Evolutionary conservation across 1,284 basidiomycete species (phyloP), one percentile per base, ranked within the genome.

Genomic region (Ganoderma sp.): DNA sequence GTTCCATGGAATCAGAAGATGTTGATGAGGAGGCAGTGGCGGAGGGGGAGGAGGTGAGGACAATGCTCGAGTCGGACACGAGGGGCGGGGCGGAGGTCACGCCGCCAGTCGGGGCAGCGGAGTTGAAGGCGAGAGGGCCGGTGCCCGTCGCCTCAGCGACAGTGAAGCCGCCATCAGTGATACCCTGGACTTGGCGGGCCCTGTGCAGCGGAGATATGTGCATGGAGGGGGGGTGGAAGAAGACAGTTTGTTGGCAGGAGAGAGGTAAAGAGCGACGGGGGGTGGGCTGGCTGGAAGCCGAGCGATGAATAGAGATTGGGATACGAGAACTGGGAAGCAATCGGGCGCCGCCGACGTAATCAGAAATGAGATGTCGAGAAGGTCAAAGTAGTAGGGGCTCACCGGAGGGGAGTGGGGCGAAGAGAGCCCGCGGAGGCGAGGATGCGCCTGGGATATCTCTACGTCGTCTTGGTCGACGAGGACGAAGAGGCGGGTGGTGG

Each of bases 261-360:
- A 45, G 64, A 64, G 66, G 71, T 73, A 79, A 79, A 58, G 78
- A 79, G 70, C 71, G 78, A 74, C 75, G 68, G 69, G 74, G 75
- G 73, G 70, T 74, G 73, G 70, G 73, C 74, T 73, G 71, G 73
- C 71, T 62, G 61, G 65, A 64, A 41, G 71, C 67, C 68, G 74
- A 70, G 71, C 67, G 67, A 66, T 63, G 70, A 71, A 68, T 67
- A 70, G 69, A 69, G 66, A 69, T 59, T 68, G 69, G 61, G 67
- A 64, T 67, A 63, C 41, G 65, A 61, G 58, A 60, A 65, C 67
- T 66, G 67, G 9, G 42, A 64, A 45, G 66, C 63, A 60, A 28
- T 42, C 22, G 58, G 58, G 39, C 58, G 41, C 22, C 52, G 25
- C 22, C 25, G 45, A 67, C 60, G 68, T 64, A 66, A 67, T 67